Base-by-base conservation (phyloP, 345 rosid species). In the Psidium guajava region DNA sequence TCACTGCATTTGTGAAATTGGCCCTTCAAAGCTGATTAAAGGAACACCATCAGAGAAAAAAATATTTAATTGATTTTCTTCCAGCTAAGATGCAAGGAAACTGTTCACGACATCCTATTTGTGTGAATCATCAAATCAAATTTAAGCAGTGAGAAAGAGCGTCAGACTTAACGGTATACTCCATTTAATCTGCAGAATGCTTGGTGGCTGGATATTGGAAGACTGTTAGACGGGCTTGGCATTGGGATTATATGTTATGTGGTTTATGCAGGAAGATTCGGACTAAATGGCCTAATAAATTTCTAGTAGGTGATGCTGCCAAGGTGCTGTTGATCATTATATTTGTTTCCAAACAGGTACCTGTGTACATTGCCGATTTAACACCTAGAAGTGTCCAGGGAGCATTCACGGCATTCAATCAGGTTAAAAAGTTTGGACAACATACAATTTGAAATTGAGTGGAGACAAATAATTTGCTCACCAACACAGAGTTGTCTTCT, bases 181-280 rank as follows among this genome's bases (percentile, higher is more conserved):
- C 49, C 54, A 50, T 59, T 20, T 42, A 15, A 36, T n/a, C 58
- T 7, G 36, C 81, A 91, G 90, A 56, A 36, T 56, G 90, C 87
- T 44, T 87, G 88, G 91, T 85, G 59, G 83, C 89, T 90, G 59
- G 89, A 87, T 83, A 59, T 89, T 2, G 91, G 91, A 54, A 88
- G 92, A 86, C 53, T 91, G 54, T 84, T 59, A 11, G 20, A 82
- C 1, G 92, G 92, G 51, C 44, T 86, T 44, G 91, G 89, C 8
- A 59, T 83, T 56, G 92, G 92, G 24, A 54, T 90, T 57, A 12
- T 84, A 20, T 56, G 84, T 20, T 90, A 87, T 44, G 90, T 86
- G 90, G 90, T 89, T 88, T 82, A 8, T 82, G 36, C 32, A 83
- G 44, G 24, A 6, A 77, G 53, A 57, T 81, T 54, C 8, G 22